Evolutionary conservation across 1,139 yeast species (phyloP).

Genomic region (Debaryomyces coudertii): DNA sequence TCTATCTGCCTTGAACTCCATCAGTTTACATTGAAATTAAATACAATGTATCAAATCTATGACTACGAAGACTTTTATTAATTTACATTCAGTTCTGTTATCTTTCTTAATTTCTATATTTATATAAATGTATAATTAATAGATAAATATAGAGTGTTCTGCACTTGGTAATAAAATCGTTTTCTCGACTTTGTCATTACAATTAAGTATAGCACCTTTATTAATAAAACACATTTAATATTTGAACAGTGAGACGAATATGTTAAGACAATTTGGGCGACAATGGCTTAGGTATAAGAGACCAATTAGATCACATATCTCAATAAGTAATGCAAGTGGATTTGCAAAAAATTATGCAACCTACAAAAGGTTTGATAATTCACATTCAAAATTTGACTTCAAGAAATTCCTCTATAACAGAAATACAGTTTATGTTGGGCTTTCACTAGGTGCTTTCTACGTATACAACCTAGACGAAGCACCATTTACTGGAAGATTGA

Average conservation of each 20-base stretch:
- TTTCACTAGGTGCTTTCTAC: slow-evolving; percentile 47
- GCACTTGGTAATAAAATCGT: neutral
- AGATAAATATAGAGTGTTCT: neutral
- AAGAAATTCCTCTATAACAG: slow-evolving; percentile 20
- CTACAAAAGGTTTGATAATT: slow-evolving; percentile 26
- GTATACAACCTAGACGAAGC: slow-evolving; percentile 73
- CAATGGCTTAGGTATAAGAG: neutral
- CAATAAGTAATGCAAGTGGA: neutral
- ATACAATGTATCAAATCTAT: neutral
- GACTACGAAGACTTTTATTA: neutral
- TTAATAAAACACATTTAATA: neutral
- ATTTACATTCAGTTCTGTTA: neutral
- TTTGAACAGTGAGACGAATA: neutral
- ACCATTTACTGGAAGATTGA: slow-evolving; percentile 73
- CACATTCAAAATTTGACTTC: slow-evolving; percentile 15
- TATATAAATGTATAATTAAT: neutral
- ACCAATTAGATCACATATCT: neutral
- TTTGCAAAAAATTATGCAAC: slow-evolving; percentile 19
- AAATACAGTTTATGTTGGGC: slow-evolving; percentile 23
- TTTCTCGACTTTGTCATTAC: neutral
- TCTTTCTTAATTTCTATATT: neutral
- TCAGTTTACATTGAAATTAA: neutral
- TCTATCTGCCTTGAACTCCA: neutral
- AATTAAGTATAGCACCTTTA: neutral
- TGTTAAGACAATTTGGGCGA: slow-evolving; percentile 4